Conservation (phyloP, 305 asterid genomes). For the Solanum hybrid region DNA sequence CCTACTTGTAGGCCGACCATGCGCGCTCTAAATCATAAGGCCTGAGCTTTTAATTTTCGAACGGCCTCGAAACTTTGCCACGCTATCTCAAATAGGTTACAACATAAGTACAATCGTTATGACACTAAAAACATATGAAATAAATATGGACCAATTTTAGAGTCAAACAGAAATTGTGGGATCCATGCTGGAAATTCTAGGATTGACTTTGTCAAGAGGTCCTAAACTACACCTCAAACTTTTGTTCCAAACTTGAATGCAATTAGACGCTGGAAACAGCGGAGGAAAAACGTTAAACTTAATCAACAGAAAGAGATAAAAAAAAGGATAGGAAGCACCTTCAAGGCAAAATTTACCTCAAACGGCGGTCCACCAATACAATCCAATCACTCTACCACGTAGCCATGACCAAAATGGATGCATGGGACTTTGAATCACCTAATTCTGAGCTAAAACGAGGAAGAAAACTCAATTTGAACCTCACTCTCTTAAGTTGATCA, state of each 20-base stretch:
- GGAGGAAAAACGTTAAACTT: not conserved
- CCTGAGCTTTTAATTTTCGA: not conserved
- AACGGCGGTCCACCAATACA: not conserved
- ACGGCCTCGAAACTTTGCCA: not conserved
- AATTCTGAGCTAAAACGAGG: not conserved
- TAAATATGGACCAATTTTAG: not conserved
- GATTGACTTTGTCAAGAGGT: not conserved
- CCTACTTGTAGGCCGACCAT: no score
- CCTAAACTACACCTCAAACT: not conserved
- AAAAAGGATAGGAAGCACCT: not conserved
- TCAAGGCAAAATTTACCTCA: not conserved
- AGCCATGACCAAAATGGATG: not conserved
- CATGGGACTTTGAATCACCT: not conserved
- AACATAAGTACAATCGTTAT: no score
- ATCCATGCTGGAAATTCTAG: not conserved
- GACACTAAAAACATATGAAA: not conserved
- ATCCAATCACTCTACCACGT: not conserved
- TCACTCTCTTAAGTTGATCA: not conserved
- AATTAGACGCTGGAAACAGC: not conserved
- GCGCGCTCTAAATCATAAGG: not conserved
- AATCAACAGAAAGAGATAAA: not conserved
- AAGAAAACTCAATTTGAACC: not conserved
- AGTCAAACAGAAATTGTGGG: not conserved
- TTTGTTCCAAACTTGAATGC: not conserved
- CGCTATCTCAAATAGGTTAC: not conserved